A percentile compares a stretch with the other conserved stretches of the same genome.
Conservation (phyloP, 768 basidiomycete genomes). For the Thelephora ganbajun region DNA sequence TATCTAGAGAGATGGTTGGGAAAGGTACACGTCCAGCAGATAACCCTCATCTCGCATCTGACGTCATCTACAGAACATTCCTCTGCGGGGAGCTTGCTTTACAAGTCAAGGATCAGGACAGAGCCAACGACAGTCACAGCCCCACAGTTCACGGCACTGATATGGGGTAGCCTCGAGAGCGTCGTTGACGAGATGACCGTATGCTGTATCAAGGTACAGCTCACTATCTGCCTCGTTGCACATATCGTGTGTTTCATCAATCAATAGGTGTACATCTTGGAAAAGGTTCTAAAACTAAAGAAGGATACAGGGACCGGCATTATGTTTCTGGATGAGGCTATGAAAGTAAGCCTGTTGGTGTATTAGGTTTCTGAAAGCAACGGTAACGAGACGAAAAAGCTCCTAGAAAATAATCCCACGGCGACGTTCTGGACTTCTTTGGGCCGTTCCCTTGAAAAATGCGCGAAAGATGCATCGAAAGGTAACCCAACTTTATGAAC, state of each 20-base stretch:
- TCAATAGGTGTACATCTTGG: conserved; percentile 78
- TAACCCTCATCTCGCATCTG: background rate
- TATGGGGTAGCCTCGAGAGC: conserved; percentile 71
- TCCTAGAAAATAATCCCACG: conserved; percentile 84
- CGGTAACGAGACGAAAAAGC: conserved; percentile 24
- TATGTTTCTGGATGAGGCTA: conserved; percentile 82
- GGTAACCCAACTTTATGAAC: conserved; percentile 25
- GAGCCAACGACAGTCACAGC: conserved; percentile 85
- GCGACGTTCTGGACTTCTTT: conserved; percentile 84
- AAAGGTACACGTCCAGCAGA: conserved; percentile 40
- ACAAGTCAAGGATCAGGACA: conserved; percentile 77
- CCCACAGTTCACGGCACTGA: conserved; percentile 69
- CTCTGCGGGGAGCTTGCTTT: conserved; percentile 29
- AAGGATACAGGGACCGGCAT: conserved; percentile 65
- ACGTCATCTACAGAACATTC: conserved; percentile 12
- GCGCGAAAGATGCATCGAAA: conserved; percentile 68
- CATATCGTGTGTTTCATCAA: background rate
- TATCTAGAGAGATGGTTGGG: conserved; percentile 72
- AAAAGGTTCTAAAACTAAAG: conserved; percentile 86
- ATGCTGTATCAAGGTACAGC: conserved; percentile 72
- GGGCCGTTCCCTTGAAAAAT: conserved; percentile 67
- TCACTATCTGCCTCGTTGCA: background rate
- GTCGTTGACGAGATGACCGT: conserved; percentile 83
- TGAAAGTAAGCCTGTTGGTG: conserved; percentile 49
- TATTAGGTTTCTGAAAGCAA: background rate